phyloP scores from a whole-genome alignment of 2,329 filamentous ascomycete species.

The Xylariaceae sp. region DNA sequence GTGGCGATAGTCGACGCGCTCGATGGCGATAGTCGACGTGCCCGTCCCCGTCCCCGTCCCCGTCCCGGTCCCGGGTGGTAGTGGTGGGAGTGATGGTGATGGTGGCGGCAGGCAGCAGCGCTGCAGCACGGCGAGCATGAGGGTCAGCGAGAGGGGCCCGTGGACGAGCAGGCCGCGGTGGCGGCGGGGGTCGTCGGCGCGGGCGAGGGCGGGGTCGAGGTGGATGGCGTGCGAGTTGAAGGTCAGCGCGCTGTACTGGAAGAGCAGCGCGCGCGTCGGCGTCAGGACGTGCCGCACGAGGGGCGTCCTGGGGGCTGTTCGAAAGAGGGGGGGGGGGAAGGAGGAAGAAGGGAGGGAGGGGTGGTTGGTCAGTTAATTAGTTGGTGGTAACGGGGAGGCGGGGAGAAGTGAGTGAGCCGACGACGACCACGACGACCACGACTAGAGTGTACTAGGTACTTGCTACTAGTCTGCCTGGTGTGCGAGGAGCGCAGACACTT shows the following conservation, averaged over 20 bases:
- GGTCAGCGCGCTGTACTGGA: slow-evolving; percentile 83
- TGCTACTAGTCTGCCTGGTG: no score
- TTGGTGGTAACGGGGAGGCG: no score
- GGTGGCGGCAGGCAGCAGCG: no score
- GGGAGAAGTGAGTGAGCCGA: no score
- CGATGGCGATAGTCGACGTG: slow-evolving; percentile 28
- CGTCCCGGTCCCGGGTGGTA: no score
- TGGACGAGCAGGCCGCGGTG: slow-evolving; percentile 74
- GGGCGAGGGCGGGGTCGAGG: slow-evolving; percentile 64
- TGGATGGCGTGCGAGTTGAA: slow-evolving; percentile 93
- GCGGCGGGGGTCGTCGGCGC: slow-evolving; percentile 64
- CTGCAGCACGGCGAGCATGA: slow-evolving; percentile 68
- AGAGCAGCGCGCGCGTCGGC: slow-evolving; percentile 66
- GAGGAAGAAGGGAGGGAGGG: slow-evolving; percentile 14
- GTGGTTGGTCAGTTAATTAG: no score
- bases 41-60: slow-evolving; percentile 35
- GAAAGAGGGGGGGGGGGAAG: neutral
- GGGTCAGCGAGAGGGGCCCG: slow-evolving; percentile 70
- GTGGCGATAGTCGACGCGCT: slow-evolving; percentile 69
- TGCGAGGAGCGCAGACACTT: no score
- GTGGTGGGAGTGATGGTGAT: no score
- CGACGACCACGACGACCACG: no score
- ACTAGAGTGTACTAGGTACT: no score
- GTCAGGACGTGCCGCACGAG: slow-evolving; percentile 43
- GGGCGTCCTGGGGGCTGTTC: slow-evolving; percentile 20